These are phyloP conservation scores for Pseudisothecium myosuroides DNA, from an alignment of 225 moss, liverwort and hornwort species.

Conservation along the genomic window DNA sequence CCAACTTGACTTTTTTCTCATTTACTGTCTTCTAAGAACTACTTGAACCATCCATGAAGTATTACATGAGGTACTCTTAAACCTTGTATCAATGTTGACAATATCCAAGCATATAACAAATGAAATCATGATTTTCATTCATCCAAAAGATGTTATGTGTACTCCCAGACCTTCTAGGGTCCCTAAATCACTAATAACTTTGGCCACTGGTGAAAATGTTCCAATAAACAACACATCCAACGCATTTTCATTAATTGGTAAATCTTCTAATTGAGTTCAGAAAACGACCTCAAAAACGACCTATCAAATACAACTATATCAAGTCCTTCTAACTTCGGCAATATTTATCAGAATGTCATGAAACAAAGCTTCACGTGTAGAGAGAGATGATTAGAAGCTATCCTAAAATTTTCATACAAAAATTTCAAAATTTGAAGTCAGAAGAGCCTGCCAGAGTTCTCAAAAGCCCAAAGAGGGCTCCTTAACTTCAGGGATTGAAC, in stretches of 20 bases:
- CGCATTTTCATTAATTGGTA: background rate
- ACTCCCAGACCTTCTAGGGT: fast-evolving
- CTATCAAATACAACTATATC: background rate
- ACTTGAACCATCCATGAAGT: background rate
- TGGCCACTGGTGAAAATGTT: background rate
- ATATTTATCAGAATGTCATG: background rate
- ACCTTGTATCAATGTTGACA: background rate
- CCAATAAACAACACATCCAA: fast-evolving
- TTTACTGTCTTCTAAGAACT: no score
- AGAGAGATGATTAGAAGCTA: background rate
- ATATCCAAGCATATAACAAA: no score
- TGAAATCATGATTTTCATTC: no score
- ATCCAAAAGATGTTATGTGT: fast-evolving
- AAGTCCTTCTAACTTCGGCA: fast-evolving
- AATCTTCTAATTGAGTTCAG: background rate
- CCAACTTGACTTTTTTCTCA: no score
- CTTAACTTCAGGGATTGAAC: fast-evolving
- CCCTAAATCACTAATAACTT: background rate
- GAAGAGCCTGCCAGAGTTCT: no score
- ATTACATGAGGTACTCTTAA: background rate
- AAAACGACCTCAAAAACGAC: background rate
- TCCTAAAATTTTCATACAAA: background rate
- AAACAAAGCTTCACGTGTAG: background rate
- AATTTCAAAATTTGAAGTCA: background rate
- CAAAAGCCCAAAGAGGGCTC: no score